These are phyloP conservation scores for Ophiocordyceps camponoti-leonardi DNA, from an alignment of 2,329 filamentous ascomycete species.

Conservation along the genomic window DNA sequence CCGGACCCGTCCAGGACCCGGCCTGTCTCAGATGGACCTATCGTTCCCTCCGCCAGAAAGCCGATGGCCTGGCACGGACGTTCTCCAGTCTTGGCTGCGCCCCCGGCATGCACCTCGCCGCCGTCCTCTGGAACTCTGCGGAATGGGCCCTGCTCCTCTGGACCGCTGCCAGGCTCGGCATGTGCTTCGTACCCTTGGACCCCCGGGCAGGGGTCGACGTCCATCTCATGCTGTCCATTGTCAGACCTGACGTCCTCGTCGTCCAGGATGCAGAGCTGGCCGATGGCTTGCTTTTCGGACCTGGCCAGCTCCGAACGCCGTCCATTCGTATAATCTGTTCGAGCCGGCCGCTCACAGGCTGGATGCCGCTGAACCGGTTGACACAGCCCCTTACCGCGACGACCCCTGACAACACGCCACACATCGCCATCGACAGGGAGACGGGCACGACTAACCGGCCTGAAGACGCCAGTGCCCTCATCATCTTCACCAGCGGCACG, in stretches of 20 bases:
- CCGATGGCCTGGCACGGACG: slow-evolving; percentile 9
- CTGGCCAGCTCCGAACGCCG: background rate
- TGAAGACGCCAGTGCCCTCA: slow-evolving; percentile 13
- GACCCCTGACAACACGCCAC: background rate
- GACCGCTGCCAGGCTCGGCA: slow-evolving; percentile 15
- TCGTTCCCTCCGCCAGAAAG: slow-evolving; percentile 7
- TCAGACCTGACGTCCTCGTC: slow-evolving; percentile 13
- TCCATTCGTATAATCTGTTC: slow-evolving; percentile 10
- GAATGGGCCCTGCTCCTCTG: slow-evolving; percentile 22
- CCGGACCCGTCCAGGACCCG: background rate
- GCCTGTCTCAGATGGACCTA: slow-evolving; percentile 14
- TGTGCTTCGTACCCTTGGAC: slow-evolving; percentile 18
- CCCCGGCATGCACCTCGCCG: slow-evolving; percentile 13
- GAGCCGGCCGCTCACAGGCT: slow-evolving; percentile 4
- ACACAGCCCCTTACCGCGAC: background rate
- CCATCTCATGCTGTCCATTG: slow-evolving; percentile 6
- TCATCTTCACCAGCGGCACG: slow-evolving; percentile 33
- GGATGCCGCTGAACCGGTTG: slow-evolving; percentile 3
- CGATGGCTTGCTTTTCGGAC: background rate
- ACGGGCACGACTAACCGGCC: background rate
- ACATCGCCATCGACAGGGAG: background rate
- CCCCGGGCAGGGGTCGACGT: slow-evolving; percentile 9
- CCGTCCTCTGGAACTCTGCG: slow-evolving; percentile 17
- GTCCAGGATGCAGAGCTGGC: slow-evolving; percentile 11
- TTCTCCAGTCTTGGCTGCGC: slow-evolving; percentile 9